phyloP scores from a whole-genome alignment of 1,284 basidiomycete genomes.

The Sporisorium reilianum region DNA sequence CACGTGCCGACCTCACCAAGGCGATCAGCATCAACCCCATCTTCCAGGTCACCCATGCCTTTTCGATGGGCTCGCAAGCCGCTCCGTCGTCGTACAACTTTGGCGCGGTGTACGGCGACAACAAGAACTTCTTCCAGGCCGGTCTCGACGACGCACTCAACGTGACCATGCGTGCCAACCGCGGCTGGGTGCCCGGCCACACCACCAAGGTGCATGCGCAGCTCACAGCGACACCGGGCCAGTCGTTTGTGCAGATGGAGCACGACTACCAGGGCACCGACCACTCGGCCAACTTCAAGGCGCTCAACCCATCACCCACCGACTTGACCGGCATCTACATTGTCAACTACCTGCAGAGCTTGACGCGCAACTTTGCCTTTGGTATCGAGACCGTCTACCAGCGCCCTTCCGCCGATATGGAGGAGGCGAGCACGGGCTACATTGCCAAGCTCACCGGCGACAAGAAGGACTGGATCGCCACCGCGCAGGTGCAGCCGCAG shows the following conservation, averaged over 20 bases:
- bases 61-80: constrained; percentile 78
- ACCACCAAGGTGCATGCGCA: constrained; percentile 91
- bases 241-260: constrained; percentile 79
- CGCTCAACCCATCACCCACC: constrained; percentile 89
- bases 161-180: constrained; percentile 88
- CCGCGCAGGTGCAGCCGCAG: constrained; percentile 83
- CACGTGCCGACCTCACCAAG: constrained; percentile 93
- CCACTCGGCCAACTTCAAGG: constrained; percentile 88
- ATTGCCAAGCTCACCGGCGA: constrained; percentile 78
- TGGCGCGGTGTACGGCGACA: constrained; percentile 90
- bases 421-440: constrained; percentile 84
- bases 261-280: constrained; percentile 93
- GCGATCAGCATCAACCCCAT: constrained; percentile 90
- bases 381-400: constrained; percentile 93
- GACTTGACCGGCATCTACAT: constrained; percentile 94
- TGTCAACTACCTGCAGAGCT: constrained; percentile 92
- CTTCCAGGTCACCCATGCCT: constrained; percentile 98
- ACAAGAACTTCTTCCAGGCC: constrained; percentile 87
- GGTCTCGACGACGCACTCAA: constrained; percentile 92
- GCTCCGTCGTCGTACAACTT: constrained; percentile 85
- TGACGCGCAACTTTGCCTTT: constrained; percentile 89
- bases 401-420: constrained; percentile 72
- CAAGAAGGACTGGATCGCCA: constrained; percentile 77
- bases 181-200: constrained; percentile 83
- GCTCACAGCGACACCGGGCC: constrained; percentile 73